Conservation (phyloP, 495 filamentous ascomycete species). For the Penicillium daleae region DNA sequence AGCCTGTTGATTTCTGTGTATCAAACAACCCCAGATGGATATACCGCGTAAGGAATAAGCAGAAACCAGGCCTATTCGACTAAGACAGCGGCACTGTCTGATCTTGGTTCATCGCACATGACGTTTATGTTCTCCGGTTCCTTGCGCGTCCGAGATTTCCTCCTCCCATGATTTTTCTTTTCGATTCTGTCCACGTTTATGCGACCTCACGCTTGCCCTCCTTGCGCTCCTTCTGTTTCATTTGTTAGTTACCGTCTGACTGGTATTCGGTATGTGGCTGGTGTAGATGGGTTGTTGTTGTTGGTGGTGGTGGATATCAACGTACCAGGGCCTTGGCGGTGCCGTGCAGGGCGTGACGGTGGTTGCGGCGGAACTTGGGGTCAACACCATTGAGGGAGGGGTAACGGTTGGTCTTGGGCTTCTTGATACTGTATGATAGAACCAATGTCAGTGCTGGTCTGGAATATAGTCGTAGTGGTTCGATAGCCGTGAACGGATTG, state of each 20-base stretch:
- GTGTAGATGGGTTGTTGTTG: background rate
- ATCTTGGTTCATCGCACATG: constrained; percentile 40
- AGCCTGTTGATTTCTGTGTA: constrained; percentile 41
- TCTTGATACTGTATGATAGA: constrained; percentile 83
- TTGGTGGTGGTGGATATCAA: constrained; percentile 24
- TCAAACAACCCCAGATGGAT: constrained; percentile 35
- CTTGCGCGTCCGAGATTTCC: constrained; percentile 42
- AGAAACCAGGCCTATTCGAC: constrained; percentile 39
- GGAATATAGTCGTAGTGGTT: background rate
- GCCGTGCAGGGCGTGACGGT: constrained; percentile 97
- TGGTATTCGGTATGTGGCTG: background rate
- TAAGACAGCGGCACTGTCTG: constrained; percentile 29
- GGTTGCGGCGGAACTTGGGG: constrained; percentile 99
- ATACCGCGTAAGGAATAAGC: constrained; percentile 36
- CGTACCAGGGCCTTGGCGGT: constrained; percentile 97
- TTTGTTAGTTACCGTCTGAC: constrained; percentile 43
- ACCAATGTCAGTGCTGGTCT: constrained; percentile 36
- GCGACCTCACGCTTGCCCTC: constrained; percentile 94
- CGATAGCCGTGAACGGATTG: background rate
- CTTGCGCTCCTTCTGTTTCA: constrained; percentile 89
- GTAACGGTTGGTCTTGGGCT: constrained; percentile 98
- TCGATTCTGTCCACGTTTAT: constrained; percentile 54
- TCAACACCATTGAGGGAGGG: constrained; percentile 98
- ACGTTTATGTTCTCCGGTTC: constrained; percentile 44
- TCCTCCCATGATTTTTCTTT: constrained; percentile 36